phyloP scores from a whole-genome alignment of 768 basidiomycete species.

The Sarcomyxa edulis region DNA sequence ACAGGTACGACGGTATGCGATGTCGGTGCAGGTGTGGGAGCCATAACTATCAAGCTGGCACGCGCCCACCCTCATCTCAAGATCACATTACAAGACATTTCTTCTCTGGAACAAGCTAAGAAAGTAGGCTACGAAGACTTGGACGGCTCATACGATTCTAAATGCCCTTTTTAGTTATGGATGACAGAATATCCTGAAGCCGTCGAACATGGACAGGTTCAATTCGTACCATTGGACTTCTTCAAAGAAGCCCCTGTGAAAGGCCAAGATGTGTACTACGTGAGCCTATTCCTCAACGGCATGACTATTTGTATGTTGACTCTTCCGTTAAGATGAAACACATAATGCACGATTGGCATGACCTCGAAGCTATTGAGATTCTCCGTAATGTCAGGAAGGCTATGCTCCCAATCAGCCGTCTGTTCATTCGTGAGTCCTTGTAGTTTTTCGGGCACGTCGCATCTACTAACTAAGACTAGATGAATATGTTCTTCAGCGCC shows the following conservation, averaged over 20 bases:
- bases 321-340: slow-evolving; percentile 7
- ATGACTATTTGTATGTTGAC: background rate
- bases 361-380: slow-evolving; percentile 23
- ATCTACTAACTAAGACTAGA: background rate
- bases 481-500: background rate
- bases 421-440: slow-evolving; percentile 25
- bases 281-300: slow-evolving; percentile 4
- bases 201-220: slow-evolving; percentile 9
- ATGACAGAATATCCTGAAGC: slow-evolving; percentile 7
- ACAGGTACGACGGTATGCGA: slow-evolving; percentile 21
- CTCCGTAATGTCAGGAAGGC: slow-evolving; percentile 21
- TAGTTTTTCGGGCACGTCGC: background rate
- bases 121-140: slow-evolving; percentile 6
- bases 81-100: slow-evolving; percentile 22
- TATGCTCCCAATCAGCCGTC: slow-evolving; percentile 21
- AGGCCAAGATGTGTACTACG: slow-evolving; percentile 13
- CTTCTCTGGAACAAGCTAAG: slow-evolving; percentile 15
- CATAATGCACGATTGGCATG: slow-evolving; percentile 31
- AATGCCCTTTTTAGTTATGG: slow-evolving; percentile 11
- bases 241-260: slow-evolving; percentile 9
- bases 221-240: slow-evolving; percentile 12
- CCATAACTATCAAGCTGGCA: slow-evolving; percentile 18
- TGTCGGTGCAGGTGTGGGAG: slow-evolving; percentile 25
- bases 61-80: slow-evolving; percentile 18
- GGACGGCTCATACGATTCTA: background rate